These are phyloP conservation scores for Calonectria naviculata DNA, from an alignment of 2,329 filamentous ascomycete species.

Conservation along the genomic window DNA sequence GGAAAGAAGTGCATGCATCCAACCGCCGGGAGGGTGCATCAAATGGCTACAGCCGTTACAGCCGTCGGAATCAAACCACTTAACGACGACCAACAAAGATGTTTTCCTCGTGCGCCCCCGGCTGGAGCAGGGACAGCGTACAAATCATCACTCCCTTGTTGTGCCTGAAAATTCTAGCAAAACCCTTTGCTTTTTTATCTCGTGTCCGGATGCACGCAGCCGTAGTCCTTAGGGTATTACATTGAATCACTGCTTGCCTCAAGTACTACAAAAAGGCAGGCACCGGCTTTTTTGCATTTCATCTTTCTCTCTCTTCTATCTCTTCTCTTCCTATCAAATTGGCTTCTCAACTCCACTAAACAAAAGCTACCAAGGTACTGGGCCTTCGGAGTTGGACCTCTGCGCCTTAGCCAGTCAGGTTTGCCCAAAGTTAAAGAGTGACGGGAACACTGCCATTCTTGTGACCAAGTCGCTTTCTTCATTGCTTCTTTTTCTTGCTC, in stretches of 20 bases:
- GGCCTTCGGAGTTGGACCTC: no score
- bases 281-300: not conserved
- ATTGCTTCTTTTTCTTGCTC: no score
- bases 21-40: not conserved
- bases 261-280: not conserved
- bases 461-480: not conserved
- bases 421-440: not conserved
- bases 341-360: no score
- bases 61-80: no score
- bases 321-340: not conserved
- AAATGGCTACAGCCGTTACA: not conserved
- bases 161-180: not conserved
- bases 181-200: not conserved
- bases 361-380: not conserved
- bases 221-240: not conserved
- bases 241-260: conserved; percentile 5
- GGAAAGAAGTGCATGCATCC: not conserved
- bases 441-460: not conserved
- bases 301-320: not conserved
- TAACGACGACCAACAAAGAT: no score
- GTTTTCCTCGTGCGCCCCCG: not conserved
- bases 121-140: not conserved
- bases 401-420: not conserved
- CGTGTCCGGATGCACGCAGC: not conserved
- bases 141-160: not conserved